phyloP scores from a whole-genome alignment of 2,329 filamentous ascomycete genomes.

The Xylariaceae sp. region DNA sequence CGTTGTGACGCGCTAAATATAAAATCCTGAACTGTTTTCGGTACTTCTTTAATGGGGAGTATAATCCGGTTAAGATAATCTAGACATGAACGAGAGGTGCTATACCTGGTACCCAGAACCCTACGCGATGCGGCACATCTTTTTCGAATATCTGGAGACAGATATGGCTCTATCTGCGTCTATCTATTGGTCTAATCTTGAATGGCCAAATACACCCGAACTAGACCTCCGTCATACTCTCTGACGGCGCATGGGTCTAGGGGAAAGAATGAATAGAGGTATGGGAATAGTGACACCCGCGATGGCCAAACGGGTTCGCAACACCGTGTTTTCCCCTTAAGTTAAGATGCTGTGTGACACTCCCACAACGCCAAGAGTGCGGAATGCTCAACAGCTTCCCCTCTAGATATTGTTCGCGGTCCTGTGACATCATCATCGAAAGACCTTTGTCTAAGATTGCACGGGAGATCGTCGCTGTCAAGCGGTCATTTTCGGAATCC shows the following conservation, averaged over 20 bases:
- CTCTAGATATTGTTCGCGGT: slow-evolving; percentile 15
- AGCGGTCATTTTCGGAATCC: slow-evolving; percentile 12
- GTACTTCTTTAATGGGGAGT: background rate
- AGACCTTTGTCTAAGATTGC: slow-evolving; percentile 11
- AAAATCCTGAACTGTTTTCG: background rate
- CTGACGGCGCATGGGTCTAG: background rate
- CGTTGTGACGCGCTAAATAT: background rate
- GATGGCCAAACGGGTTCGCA: background rate
- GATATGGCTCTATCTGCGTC: background rate
- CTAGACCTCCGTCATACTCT: background rate
- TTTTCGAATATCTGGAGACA: background rate
- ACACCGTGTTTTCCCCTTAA: background rate
- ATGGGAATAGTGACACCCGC: background rate
- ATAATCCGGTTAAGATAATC: background rate
- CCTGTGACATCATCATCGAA: slow-evolving; percentile 29
- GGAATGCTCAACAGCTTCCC: slow-evolving; percentile 16
- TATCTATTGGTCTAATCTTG: background rate
- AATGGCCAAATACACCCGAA: background rate
- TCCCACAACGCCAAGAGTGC: slow-evolving; percentile 19
- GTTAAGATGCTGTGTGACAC: background rate
- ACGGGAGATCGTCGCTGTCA: background rate
- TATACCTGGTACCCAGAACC: background rate
- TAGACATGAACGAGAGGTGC: background rate
- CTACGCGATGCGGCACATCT: background rate
- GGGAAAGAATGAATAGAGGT: background rate